phyloP scores from a whole-genome alignment of 192 early-diverging fungal species.

The Lobosporangium transversale region DNA sequence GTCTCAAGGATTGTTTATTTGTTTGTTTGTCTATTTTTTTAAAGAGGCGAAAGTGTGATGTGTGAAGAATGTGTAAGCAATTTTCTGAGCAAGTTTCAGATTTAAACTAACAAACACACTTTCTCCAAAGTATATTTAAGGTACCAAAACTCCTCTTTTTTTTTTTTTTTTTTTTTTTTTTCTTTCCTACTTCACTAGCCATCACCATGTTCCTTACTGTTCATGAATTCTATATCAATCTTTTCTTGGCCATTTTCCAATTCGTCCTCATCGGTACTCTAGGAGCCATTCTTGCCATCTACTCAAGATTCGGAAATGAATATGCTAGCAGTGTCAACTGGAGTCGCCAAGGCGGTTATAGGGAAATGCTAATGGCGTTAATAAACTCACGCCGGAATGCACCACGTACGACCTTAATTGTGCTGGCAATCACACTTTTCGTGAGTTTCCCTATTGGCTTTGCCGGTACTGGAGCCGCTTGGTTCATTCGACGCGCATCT shows the following conservation, averaged over 20 bases:
- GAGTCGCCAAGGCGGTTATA: background rate
- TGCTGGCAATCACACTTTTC: background rate
- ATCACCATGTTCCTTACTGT: no score
- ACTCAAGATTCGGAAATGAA: background rate
- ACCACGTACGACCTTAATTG: background rate
- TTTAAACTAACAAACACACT: no score
- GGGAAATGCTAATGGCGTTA: background rate
- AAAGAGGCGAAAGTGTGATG: no score
- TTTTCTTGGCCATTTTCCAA: background rate
- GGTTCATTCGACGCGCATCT: background rate
- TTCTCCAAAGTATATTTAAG: no score
- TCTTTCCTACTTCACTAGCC: no score
- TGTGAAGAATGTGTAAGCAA: no score
- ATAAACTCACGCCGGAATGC: background rate
- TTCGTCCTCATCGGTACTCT: background rate
- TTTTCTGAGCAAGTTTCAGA: no score
- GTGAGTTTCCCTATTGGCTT: background rate
- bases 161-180: no score
- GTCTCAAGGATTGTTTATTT: no score
- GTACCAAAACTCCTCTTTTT: no score
- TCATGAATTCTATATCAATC: background rate
- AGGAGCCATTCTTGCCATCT: constrained; percentile 1
- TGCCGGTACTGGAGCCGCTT: background rate
- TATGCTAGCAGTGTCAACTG: background rate
- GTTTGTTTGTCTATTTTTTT: no score